A percentile compares a stretch with the other conserved stretches of the same genome.
Conservation (phyloP, 495 filamentous ascomycete genomes). For the Aspergillus steynii region DNA sequence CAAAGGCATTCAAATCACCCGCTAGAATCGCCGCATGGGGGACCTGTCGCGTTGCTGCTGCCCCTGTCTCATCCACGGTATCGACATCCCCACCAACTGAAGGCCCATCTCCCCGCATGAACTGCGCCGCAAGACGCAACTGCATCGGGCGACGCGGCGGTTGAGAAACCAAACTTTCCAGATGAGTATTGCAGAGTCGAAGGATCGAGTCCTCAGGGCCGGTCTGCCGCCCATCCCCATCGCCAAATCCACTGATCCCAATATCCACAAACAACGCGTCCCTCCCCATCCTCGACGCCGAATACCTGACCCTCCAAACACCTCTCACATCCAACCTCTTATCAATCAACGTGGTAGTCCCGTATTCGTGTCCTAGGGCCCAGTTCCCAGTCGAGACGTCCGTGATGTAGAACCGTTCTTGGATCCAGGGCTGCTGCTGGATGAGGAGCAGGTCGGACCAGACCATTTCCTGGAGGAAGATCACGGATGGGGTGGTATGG, state of each 20-base stretch:
- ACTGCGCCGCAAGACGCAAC: constrained; percentile 34
- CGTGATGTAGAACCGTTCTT: constrained; percentile 45
- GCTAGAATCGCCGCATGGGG: constrained; percentile 31
- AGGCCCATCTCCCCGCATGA: constrained; percentile 37
- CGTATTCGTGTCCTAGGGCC: constrained; percentile 29
- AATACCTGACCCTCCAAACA: constrained; percentile 50
- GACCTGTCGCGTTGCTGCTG: neutral
- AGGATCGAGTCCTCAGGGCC: constrained; percentile 15
- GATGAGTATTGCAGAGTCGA: constrained; percentile 54
- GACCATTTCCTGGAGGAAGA: constrained; percentile 56
- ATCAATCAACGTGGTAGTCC: constrained; percentile 54
- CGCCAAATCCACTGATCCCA: neutral
- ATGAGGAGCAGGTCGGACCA: constrained; percentile 41
- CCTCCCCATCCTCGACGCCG: constrained; percentile 41
- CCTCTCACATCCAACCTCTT: constrained; percentile 33
- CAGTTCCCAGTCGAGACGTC: constrained; percentile 38
- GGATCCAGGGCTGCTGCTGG: constrained; percentile 40
- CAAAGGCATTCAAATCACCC: constrained; percentile 59
- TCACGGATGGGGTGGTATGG: constrained; percentile 21
- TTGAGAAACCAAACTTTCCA: constrained; percentile 47
- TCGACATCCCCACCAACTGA: neutral
- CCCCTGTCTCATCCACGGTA: neutral
- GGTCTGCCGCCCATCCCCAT: neutral
- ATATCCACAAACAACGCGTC: constrained; percentile 56
- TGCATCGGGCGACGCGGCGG: constrained; percentile 47